These are phyloP conservation scores for Cyberlindnera xylosilytica DNA, from an alignment of 805 yeast species.

Conservation along the genomic window DNA sequence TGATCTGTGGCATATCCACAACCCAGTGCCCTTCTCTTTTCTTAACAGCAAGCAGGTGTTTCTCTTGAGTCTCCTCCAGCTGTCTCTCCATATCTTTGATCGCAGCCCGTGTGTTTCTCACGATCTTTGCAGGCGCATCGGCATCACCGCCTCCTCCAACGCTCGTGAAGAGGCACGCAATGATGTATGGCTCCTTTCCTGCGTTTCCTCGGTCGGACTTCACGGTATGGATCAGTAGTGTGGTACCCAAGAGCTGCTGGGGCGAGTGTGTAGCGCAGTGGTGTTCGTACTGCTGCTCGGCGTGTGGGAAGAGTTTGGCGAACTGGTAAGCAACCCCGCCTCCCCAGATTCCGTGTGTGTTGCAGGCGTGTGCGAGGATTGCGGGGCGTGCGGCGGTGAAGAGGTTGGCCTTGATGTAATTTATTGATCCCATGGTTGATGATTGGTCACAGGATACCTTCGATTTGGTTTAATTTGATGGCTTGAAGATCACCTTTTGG, in stretches of 20 bases:
- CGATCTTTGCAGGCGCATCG: conserved; percentile 45
- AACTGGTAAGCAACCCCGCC: conserved; percentile 75
- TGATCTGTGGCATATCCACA: conserved; percentile 71
- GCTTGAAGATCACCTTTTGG: too few relatives aligned
- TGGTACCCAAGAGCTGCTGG: conserved; percentile 49
- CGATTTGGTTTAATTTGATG: too few relatives aligned
- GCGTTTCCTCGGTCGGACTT: conserved; percentile 31
- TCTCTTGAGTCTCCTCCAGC: conserved; percentile 18
- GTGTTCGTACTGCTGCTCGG: conserved; percentile 45
- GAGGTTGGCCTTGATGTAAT: conserved; percentile 56
- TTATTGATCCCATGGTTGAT: conserved; percentile 13
- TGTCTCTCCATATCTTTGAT: conserved; percentile 44
- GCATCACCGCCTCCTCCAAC: conserved; percentile 42
- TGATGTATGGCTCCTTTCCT: conserved; percentile 24
- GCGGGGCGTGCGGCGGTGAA: conserved; percentile 39
- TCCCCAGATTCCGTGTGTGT: conserved; percentile 79
- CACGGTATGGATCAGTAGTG: conserved; percentile 40
- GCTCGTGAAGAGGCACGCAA: conserved; percentile 75
- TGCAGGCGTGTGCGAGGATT: conserved; percentile 75
- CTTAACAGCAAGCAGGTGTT: not conserved
- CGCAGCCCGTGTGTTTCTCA: conserved; percentile 48
- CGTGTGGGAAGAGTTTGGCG: conserved; percentile 49
- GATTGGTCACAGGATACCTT: not conserved
- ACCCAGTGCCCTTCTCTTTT: conserved; percentile 19
- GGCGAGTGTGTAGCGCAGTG: conserved; percentile 27